Base-by-base conservation (phyloP, 495 filamentous ascomycete genomes). In the Aspergillus olivimuriae region DNA sequence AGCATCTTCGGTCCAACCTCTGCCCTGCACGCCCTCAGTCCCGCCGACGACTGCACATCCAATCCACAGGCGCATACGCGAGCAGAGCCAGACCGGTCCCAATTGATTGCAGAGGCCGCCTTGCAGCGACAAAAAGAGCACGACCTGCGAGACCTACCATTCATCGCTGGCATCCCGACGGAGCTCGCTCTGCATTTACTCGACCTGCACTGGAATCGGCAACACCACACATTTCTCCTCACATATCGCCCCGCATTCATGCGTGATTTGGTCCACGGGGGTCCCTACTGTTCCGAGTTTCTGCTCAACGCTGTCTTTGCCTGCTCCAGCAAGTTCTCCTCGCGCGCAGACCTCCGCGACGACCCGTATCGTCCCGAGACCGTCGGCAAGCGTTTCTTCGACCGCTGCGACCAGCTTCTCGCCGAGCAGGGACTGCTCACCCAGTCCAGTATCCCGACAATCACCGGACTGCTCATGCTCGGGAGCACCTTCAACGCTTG, bases 231-330 rank as follows among this genome's bases (percentile, higher is more conserved):
- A 0, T 56, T 50, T 39, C 50, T 64, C 6, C 35, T 68, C 7
- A 58, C 57, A 0, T 72, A 70, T 45, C 60, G 68, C 12, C 59
- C 65, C 0, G 59, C 61, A 1, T 64, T 70, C 39, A 70, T 69
- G 60, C 54, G 61, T 2, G 57, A 62, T 23, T 51, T 72, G 47
- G 49, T 52, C 1, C 50, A 48, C 2, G 46, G 46, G 1, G 66
- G 65, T 0, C 63, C 62, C 4, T 66, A 66, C 31, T 62, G 57
- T 38, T 63, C 59, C 4, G 47, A 57, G 18, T 52, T 72, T 11
- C 46, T 72, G 2, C 38, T 72, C 1, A 67, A 68, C 34, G 60
- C 63, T 4, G 60, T 72, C 5, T 70, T 62, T 41, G 64, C 51
- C 36, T 55, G 52, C 6, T 52, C 63, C 0, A 61, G 52, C 10